phyloP scores from a whole-genome alignment of 2,329 filamentous ascomycete genomes.

The Alternaria postmessia region DNA sequence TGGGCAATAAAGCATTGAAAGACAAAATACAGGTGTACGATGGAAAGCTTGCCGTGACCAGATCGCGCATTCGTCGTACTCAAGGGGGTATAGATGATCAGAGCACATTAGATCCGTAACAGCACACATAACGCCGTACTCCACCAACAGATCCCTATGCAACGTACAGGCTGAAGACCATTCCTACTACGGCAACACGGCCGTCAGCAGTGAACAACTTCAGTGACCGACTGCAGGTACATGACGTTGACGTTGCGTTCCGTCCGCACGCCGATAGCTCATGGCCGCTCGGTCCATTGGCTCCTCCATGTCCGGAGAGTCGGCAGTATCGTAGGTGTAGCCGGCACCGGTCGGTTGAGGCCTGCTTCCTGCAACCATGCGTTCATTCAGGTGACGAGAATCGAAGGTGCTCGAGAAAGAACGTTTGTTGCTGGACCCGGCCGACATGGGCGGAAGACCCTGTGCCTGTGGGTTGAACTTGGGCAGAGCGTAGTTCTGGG shows the following conservation, averaged over 20 bases:
- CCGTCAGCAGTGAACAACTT: constrained; percentile 18
- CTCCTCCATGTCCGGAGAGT: constrained; percentile 52
- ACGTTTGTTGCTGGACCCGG: constrained; percentile 53
- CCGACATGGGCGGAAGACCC: constrained; percentile 33
- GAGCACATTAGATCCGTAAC: constrained; percentile 23
- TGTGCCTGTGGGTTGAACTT: constrained; percentile 41
- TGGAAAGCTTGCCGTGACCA: constrained; percentile 13
- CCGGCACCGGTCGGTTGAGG: constrained; percentile 45
- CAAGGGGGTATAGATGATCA: constrained; percentile 28
- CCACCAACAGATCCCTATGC: constrained; percentile 15
- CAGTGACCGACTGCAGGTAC: constrained; percentile 46
- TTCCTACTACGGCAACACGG: constrained; percentile 3
- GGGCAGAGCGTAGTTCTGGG: constrained; percentile 37
- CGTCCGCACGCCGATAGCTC: constrained; percentile 59
- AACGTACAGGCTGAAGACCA: neutral
- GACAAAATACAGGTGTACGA: neutral
- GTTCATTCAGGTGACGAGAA: constrained; percentile 53
- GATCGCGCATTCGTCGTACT: constrained; percentile 23
- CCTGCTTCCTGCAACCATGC: constrained; percentile 55
- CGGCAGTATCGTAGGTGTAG: constrained; percentile 46
- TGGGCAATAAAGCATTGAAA: constrained; percentile 2
- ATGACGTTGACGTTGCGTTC: constrained; percentile 50
- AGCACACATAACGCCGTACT: constrained; percentile 25
- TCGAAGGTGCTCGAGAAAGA: constrained; percentile 57
- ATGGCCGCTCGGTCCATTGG: constrained; percentile 51